Conservation (phyloP, 108 stramenopile genomes). For the Parietichytrium sp. region DNA sequence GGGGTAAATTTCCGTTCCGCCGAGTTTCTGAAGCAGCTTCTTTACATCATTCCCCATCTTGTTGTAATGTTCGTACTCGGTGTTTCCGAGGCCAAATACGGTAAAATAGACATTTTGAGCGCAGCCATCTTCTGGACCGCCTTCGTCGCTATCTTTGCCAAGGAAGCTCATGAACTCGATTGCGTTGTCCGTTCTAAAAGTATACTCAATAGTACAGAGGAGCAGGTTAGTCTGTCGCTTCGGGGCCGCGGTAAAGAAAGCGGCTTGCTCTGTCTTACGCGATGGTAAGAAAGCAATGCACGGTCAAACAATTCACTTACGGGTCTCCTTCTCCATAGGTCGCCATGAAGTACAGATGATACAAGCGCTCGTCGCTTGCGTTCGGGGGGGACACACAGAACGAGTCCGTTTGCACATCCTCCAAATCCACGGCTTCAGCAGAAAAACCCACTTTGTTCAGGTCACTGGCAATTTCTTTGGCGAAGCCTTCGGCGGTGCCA, state of each 20-base stretch:
- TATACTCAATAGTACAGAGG: too few relatives aligned
- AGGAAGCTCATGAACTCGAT: slow-evolving; percentile 69
- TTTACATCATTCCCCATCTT: slow-evolving; percentile 85
- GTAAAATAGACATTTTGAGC: slow-evolving; percentile 70
- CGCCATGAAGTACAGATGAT: slow-evolving; percentile 81
- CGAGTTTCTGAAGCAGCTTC: slow-evolving; percentile 66
- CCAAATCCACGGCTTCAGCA: slow-evolving; percentile 76
- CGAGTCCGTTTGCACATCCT: slow-evolving; percentile 72
- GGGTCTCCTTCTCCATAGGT: slow-evolving; percentile 99
- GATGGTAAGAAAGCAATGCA: too few relatives aligned
- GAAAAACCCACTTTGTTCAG: slow-evolving; percentile 75
- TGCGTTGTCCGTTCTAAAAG: too few relatives aligned
- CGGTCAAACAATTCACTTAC: too few relatives aligned
- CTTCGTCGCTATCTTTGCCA: slow-evolving; percentile 45
- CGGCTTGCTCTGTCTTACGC: too few relatives aligned
- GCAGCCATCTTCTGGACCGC: slow-evolving; percentile 37
- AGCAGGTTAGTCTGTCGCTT: too few relatives aligned
- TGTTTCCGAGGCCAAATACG: slow-evolving; percentile 96
- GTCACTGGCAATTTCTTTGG: slow-evolving; percentile 76
- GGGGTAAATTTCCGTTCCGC: slow-evolving; percentile 67
- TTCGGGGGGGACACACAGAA: slow-evolving; percentile 40
- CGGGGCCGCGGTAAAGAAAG: too few relatives aligned
- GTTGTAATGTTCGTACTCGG: slow-evolving; percentile 95
- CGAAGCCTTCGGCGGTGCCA: slow-evolving; percentile 95
- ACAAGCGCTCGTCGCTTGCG: slow-evolving; percentile 47